Evolutionary conservation across 2,329 filamentous ascomycete species (phyloP).

Genomic region (Elsinoe batatas): DNA sequence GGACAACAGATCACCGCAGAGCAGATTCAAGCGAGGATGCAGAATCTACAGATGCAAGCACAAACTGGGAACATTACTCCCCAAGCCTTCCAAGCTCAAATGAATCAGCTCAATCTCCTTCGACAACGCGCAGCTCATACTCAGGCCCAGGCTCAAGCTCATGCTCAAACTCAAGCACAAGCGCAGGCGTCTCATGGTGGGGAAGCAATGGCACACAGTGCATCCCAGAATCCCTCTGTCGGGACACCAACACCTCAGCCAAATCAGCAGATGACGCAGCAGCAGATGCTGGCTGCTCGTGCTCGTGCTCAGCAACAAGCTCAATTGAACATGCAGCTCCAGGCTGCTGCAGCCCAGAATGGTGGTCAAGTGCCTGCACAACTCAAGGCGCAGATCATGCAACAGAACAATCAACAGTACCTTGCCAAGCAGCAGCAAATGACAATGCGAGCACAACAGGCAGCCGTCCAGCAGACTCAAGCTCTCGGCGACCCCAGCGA

Average conservation of each 20-base stretch:
- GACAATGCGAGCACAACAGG: slow-evolving; percentile 15
- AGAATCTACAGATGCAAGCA: slow-evolving; percentile 12
- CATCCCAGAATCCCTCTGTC: slow-evolving; percentile 2
- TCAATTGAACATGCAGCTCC: slow-evolving; percentile 4
- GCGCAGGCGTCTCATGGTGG: not conserved
- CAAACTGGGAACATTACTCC: not conserved
- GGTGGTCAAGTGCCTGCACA: slow-evolving; percentile 17
- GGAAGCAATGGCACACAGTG: slow-evolving; percentile 2
- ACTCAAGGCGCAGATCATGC: slow-evolving; percentile 24
- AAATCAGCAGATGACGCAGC: not conserved
- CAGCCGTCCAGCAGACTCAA: slow-evolving; percentile 12
- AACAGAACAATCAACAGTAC: slow-evolving; percentile 20
- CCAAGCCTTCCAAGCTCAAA: slow-evolving; percentile 14
- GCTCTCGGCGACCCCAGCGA: slow-evolving; percentile 21
- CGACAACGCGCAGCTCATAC: not conserved
- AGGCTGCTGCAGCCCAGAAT: slow-evolving; percentile 12
- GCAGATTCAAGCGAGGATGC: slow-evolving; percentile 20
- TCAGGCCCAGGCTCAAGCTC: not conserved
- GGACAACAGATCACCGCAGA: slow-evolving; percentile 20
- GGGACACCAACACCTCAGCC: slow-evolving; percentile 1
- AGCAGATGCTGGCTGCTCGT: not conserved
- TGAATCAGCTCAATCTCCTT: not conserved
- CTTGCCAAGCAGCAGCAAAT: slow-evolving; percentile 16
- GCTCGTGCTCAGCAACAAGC: slow-evolving; percentile 9
- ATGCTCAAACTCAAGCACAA: not conserved